Conservation (phyloP, 2,329 filamentous ascomycete genomes). For the Aschersonia sp. region DNA sequence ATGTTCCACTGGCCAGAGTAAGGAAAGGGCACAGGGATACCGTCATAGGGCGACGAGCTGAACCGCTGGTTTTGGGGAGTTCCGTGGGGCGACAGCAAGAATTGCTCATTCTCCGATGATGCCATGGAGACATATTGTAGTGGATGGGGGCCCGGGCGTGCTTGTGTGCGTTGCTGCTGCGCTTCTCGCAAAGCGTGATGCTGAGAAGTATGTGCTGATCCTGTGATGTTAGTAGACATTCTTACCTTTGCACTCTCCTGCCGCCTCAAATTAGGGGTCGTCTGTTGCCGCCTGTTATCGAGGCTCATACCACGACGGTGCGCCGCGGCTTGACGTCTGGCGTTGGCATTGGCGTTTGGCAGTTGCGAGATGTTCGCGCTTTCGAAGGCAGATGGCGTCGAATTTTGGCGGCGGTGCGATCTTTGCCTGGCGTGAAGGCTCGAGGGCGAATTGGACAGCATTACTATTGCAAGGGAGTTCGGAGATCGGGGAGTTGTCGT, state of each 20-base stretch:
- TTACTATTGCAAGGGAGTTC: constrained; percentile 56
- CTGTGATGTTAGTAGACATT: constrained; percentile 39
- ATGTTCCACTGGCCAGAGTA: constrained; percentile 28
- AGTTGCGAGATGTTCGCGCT: constrained; percentile 54
- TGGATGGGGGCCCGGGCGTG: constrained; percentile 50
- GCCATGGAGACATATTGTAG: constrained; percentile 15
- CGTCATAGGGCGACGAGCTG: constrained; percentile 29
- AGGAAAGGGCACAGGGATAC: constrained; percentile 31
- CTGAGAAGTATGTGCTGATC: constrained; percentile 45
- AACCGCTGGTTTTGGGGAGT: constrained; percentile 41
- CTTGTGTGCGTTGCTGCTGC: constrained; percentile 69
- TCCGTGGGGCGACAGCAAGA: constrained; percentile 39
- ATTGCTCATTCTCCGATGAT: constrained; percentile 33
- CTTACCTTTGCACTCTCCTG: constrained; percentile 29
- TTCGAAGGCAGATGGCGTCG: constrained; percentile 67
- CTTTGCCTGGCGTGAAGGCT: constrained; percentile 48
- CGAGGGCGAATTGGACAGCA: constrained; percentile 65
- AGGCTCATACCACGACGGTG: constrained; percentile 79
- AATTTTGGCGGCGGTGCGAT: constrained; percentile 71
- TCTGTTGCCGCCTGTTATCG: constrained; percentile 51
- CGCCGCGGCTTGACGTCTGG: constrained; percentile 26
- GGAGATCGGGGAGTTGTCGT: constrained; percentile 37
- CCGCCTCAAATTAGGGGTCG: constrained; percentile 12
- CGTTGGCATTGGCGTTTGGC: constrained; percentile 26
- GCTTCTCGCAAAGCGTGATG: constrained; percentile 69